A percentile compares a stretch with the other conserved stretches of the same genome.
phyloP scores from a whole-genome alignment of 2,329 filamentous ascomycete species.

The Lachnellula hyalina region DNA sequence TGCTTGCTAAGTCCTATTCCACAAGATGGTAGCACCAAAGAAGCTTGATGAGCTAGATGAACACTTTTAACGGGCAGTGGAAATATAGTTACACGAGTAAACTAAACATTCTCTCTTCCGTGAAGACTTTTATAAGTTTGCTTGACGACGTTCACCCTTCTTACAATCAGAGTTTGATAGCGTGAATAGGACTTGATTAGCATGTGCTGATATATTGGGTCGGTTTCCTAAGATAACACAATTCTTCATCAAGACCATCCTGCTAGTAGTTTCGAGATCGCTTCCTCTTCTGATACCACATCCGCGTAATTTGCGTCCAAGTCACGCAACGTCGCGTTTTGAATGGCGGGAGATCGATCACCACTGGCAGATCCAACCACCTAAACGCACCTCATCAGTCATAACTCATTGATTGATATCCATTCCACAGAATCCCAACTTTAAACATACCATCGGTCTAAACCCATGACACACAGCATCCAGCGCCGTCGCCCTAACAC shows the following conservation, averaged over 20 bases:
- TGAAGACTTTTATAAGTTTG: too few species aligned
- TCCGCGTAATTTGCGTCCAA: conserved; percentile 43
- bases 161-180: too few species aligned
- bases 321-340: conserved; percentile 41
- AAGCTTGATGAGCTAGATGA: too few species aligned
- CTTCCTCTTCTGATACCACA: conserved; percentile 38
- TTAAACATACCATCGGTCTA: conserved; percentile 37
- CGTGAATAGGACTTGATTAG: too few species aligned
- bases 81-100: too few species aligned
- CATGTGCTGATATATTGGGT: neutral
- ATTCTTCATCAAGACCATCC: conserved; percentile 29
- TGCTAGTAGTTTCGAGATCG: conserved; percentile 33
- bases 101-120: too few species aligned
- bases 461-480: conserved; percentile 42
- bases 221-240: neutral
- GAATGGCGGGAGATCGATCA: conserved; percentile 40
- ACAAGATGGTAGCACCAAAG: too few species aligned
- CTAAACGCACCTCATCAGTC: conserved; percentile 19
- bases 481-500: conserved; percentile 40
- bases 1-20: too few species aligned
- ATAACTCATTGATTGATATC: too few species aligned
- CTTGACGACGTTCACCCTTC: too few species aligned
- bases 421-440: neutral
- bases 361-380: conserved; percentile 42
- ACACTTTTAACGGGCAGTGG: too few species aligned